These are phyloP conservation scores for Plenodomus lindquistii DNA, from an alignment of 2,329 filamentous ascomycete species.

Conservation along the genomic window DNA sequence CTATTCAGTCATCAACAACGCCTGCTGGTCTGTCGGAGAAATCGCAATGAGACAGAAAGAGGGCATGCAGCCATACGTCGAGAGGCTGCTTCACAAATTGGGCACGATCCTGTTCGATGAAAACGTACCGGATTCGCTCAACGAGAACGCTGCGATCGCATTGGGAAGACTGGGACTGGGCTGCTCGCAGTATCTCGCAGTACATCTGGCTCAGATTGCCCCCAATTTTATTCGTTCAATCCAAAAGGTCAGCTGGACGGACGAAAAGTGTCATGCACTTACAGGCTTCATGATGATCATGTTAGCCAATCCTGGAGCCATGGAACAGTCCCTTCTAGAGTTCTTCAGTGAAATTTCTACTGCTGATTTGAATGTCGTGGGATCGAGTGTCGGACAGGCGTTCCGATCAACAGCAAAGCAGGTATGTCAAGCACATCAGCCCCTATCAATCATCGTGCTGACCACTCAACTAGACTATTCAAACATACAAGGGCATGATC, in stretches of 20 bases:
- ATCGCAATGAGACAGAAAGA: constrained; percentile 78
- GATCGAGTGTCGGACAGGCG: constrained; percentile 63
- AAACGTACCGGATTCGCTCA: constrained; percentile 81
- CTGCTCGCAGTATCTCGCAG: constrained; percentile 75
- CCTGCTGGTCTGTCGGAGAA: constrained; percentile 95
- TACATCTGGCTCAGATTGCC: constrained; percentile 78
- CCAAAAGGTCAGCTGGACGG: constrained; percentile 80
- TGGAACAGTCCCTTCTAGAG: constrained; percentile 81
- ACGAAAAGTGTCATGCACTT: constrained; percentile 93
- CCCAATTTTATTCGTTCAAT: constrained; percentile 81
- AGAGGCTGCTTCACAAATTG: constrained; percentile 75
- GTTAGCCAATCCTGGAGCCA: constrained; percentile 82
- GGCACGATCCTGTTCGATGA: constrained; percentile 83
- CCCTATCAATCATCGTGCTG: constrained; percentile 9
- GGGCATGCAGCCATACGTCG: constrained; percentile 75
- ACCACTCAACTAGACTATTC: constrained; percentile 49
- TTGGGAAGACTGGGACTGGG: constrained; percentile 84
- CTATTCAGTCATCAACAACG: constrained; percentile 96
- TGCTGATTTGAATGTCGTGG: constrained; percentile 60
- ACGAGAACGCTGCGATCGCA: constrained; percentile 92
- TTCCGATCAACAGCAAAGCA: constrained; percentile 69
- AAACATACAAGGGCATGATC: constrained; percentile 59
- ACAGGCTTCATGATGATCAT: constrained; percentile 87
- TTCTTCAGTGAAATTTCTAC: constrained; percentile 85
- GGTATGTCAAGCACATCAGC: constrained; percentile 54